Evolutionary conservation across 306 rosid genomes (phyloP), one percentile per base, ranked within the genome.

Genomic region (Citrullus mucosospermus): DNA sequence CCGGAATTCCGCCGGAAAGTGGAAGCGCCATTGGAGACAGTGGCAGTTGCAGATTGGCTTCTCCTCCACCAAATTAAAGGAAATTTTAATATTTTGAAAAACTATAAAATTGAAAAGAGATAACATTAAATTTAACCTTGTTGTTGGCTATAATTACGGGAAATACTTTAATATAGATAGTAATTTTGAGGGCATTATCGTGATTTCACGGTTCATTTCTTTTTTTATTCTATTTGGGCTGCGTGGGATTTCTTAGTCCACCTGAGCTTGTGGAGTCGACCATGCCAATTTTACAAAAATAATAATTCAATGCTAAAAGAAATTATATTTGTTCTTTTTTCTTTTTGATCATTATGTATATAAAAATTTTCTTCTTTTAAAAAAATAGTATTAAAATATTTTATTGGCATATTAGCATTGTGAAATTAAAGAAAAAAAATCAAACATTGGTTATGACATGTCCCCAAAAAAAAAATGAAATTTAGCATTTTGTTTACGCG

Each of bases 21-120:
- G 66, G 87, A 76, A 94, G 87, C 86, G 93, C 92, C 98, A 90
- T 90, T 68, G 39, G 56, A 14, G 53, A 18, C 10, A 8, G 32
- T 51, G 34, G 56, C 30, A 44, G n/a, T 38, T 32, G 72, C 22
- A 53, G 17, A 8, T 12, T 43, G 56, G 56, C 38, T 20, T 44
- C 16, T 20, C 11, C 55, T 69, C 15, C 75, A 22, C 75, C 11
- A 5, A n/a, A 43, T 69, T 20, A 38, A 9, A 43, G 75, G n/a
- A 43, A 18, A 67, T 1, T 2, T 68, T 39, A 3, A 11, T 18
- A n/a, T 8, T 8, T 16, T 18, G 11, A 41, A 1, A 13, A 15
- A 63, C 54, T 50, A 63, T n/a, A 13, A 60, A 59, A 65, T 36
- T 16, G 25, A 36, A 63, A 34, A 63, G 22, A 25, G 7, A 32